Evolutionary conservation across 2,329 filamentous ascomycete species (phyloP).

Genomic region (Ceratocystis cacaofunesta): DNA sequence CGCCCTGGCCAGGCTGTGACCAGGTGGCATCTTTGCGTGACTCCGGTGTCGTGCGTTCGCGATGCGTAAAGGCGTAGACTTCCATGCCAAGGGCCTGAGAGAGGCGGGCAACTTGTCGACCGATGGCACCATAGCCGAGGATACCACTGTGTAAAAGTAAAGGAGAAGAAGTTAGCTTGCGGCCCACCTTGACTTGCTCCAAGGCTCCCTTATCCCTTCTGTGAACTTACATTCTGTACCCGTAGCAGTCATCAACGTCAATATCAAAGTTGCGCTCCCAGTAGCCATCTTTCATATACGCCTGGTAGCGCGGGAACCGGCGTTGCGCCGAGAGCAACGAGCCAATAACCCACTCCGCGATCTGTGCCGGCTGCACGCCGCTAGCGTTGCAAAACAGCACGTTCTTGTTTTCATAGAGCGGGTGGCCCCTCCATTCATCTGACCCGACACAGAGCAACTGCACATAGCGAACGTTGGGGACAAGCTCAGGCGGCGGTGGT

Average conservation of each 20-base stretch:
- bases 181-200: background rate
- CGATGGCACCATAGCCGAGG: conserved; percentile 40
- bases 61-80: conserved; percentile 61
- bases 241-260: conserved; percentile 30
- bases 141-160: conserved; percentile 29
- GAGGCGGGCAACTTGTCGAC: conserved; percentile 39
- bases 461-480: conserved; percentile 36
- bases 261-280: conserved; percentile 28
- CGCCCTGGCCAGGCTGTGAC: conserved; percentile 50
- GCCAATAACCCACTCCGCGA: conserved; percentile 40
- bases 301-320: conserved; percentile 32
- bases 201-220: background rate
- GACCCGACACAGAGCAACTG: conserved; percentile 41
- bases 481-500: conserved; percentile 30
- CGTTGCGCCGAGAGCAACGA: conserved; percentile 38
- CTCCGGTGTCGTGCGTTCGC: conserved; percentile 49
- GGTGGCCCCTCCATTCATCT: conserved; percentile 33
- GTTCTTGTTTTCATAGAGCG: conserved; percentile 36
- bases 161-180: background rate
- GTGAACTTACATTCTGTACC: conserved; percentile 34
- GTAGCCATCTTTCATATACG: conserved; percentile 29
- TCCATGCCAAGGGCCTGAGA: conserved; percentile 53
- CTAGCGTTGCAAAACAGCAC: conserved; percentile 40
- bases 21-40: conserved; percentile 50
- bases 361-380: conserved; percentile 44